phyloP scores from a whole-genome alignment of 1,284 basidiomycete genomes.

The Cronartium quercuum region DNA sequence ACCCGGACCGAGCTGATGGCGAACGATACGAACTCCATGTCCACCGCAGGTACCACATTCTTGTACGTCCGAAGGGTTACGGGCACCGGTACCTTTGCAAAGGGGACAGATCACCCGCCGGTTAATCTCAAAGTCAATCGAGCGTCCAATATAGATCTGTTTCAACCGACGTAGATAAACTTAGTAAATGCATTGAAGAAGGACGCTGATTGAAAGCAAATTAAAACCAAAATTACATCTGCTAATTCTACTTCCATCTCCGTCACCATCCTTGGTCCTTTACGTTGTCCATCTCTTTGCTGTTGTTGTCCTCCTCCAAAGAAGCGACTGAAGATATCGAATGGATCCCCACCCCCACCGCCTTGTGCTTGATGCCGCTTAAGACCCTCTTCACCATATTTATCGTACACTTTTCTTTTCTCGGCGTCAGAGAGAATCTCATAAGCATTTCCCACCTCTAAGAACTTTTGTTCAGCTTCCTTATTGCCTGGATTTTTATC shows the following conservation, averaged over 20 bases:
- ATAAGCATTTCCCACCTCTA: constrained; percentile 71
- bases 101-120: constrained; percentile 85
- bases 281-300: constrained; percentile 63
- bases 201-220: constrained; percentile 34
- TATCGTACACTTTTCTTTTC: constrained; percentile 86
- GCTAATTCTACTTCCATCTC: constrained; percentile 79
- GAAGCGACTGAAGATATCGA: constrained; percentile 85
- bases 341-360: constrained; percentile 68
- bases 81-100: constrained; percentile 84
- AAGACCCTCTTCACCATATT: constrained; percentile 82
- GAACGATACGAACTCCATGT: constrained; percentile 72
- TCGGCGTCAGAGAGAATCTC: constrained; percentile 79
- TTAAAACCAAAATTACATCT: constrained; percentile 57
- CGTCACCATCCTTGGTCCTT: constrained; percentile 72
- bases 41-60: constrained; percentile 72
- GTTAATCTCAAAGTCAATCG: constrained; percentile 71
- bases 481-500: constrained; percentile 80
- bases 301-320: constrained; percentile 63
- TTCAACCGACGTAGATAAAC: constrained; percentile 4
- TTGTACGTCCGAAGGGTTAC: constrained; percentile 75
- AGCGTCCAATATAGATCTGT: constrained; percentile 29
- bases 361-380: constrained; percentile 66
- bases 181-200: background rate
- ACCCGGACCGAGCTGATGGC: constrained; percentile 82
- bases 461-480: constrained; percentile 73